These are phyloP conservation scores for Lactarius trivialis DNA, from an alignment of 768 basidiomycete species.

Conservation along the genomic window DNA sequence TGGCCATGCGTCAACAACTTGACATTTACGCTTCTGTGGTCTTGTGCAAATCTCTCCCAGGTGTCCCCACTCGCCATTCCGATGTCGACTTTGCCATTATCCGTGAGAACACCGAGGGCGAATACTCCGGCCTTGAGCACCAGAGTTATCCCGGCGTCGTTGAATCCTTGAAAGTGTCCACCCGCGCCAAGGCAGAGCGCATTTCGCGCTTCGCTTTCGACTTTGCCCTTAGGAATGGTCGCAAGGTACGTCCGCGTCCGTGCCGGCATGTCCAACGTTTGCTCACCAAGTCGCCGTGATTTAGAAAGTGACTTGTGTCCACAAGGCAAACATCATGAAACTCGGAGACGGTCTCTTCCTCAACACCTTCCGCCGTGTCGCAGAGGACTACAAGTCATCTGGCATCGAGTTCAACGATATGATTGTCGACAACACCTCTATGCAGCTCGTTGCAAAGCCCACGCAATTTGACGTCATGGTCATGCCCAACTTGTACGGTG, in stretches of 20 bases:
- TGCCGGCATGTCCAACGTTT: slow-evolving; percentile 4
- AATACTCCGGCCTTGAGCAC: slow-evolving; percentile 98
- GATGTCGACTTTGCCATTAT: slow-evolving; percentile 99
- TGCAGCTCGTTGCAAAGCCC: slow-evolving; percentile 97
- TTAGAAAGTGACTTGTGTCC: slow-evolving; percentile 98
- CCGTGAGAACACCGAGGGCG: slow-evolving; percentile 99
- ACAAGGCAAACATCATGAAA: slow-evolving; percentile 99
- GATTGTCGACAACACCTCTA: slow-evolving; percentile 99
- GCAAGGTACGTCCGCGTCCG: slow-evolving; percentile 60
- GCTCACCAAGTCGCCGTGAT: not conserved
- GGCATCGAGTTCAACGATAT: slow-evolving; percentile 95
- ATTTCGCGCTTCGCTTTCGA: slow-evolving; percentile 98
- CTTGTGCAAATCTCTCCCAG: slow-evolving; percentile 95
- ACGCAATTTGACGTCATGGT: slow-evolving; percentile 99
- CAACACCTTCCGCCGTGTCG: slow-evolving; percentile 93
- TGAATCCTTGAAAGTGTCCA: slow-evolving; percentile 96
- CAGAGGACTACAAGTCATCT: slow-evolving; percentile 90
- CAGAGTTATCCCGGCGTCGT: slow-evolving; percentile 98
- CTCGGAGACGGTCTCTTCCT: slow-evolving; percentile 98
- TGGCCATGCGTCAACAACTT: slow-evolving; percentile 98
- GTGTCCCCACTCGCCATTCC: slow-evolving; percentile 90
- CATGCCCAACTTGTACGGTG: slow-evolving; percentile 96
- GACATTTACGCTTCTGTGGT: slow-evolving; percentile 99
- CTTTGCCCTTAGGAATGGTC: slow-evolving; percentile 96
- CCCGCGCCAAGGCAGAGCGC: slow-evolving; percentile 90